Conservation (phyloP, 495 filamentous ascomycete species). For the Saxophila tyrrhenica region DNA sequence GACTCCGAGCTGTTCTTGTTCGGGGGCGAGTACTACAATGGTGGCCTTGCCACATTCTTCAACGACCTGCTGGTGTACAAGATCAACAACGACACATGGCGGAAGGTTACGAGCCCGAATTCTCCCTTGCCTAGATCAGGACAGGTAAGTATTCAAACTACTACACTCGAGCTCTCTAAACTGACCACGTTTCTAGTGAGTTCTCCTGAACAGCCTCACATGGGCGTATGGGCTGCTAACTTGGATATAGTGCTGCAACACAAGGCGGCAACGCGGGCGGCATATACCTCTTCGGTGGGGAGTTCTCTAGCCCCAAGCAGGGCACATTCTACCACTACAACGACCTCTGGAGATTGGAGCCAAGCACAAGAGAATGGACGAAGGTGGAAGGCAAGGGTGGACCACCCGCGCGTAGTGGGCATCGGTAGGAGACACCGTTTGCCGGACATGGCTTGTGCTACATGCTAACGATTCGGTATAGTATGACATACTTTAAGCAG, state of each 20-base stretch:
- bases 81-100: conserved; percentile 79
- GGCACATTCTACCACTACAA: conserved; percentile 99
- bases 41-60: conserved; percentile 50
- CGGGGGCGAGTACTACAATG: conserved; percentile 67
- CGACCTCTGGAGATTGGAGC: conserved; percentile 90
- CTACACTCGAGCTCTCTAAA: too few species aligned
- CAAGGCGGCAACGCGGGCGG: conserved; percentile 75
- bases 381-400: conserved; percentile 75
- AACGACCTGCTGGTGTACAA: conserved; percentile 80
- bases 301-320: conserved; percentile 76
- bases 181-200: too few species aligned
- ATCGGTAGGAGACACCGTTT: conserved; percentile 36
- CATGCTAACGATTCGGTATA: not conserved
- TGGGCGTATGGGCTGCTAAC: too few species aligned
- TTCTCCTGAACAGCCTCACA: too few species aligned
- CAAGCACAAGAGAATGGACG: conserved; percentile 73
- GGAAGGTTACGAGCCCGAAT: conserved; percentile 77
- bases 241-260: conserved; percentile 52
- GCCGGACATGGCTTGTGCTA: too few species aligned
- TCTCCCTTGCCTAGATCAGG: conserved; percentile 82
- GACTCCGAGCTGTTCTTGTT: conserved; percentile 84
- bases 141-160: conserved; percentile 42
- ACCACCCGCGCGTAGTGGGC: conserved; percentile 81
- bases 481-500: conserved; percentile 90
- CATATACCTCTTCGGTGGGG: conserved; percentile 84